phyloP scores from a whole-genome alignment of 164 flowering plant genomes.

The Annona cherimola region DNA sequence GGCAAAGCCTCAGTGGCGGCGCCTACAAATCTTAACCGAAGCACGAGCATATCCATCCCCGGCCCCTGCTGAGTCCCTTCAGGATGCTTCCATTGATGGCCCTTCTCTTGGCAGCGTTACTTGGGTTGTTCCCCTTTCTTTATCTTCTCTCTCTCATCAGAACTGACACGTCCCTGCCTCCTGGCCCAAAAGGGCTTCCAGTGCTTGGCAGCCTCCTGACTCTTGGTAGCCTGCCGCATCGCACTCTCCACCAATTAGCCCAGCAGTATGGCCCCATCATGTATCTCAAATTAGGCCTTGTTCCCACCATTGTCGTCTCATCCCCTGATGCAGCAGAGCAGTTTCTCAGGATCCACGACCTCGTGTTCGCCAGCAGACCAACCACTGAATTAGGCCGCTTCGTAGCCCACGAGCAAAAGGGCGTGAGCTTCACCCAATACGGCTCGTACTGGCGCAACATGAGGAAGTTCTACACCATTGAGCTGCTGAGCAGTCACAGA shows the following conservation, averaged over 20 bases:
- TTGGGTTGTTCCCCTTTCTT: neutral
- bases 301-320: slow-evolving; percentile 14
- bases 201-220: slow-evolving; percentile 19
- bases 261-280: slow-evolving; percentile 18
- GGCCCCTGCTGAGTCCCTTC: too few species aligned
- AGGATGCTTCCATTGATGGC: neutral
- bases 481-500: slow-evolving; percentile 3
- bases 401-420: neutral
- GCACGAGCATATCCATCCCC: too few species aligned
- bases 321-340: slow-evolving; percentile 13
- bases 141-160: neutral
- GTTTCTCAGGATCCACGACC: slow-evolving; percentile 21
- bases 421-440: neutral
- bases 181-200: slow-evolving; percentile 21
- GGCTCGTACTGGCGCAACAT: slow-evolving; percentile 3
- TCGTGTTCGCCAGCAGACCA: slow-evolving; percentile 14
- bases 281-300: slow-evolving; percentile 14
- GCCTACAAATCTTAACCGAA: too few species aligned
- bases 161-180: slow-evolving; percentile 11
- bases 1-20: too few species aligned
- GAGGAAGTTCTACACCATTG: neutral
- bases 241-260: slow-evolving; percentile 9
- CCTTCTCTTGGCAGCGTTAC: neutral
- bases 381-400: neutral
- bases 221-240: slow-evolving; percentile 20